A percentile compares a stretch with the other conserved stretches of the same genome.
These are phyloP conservation scores for Huntiella abstrusa DNA, from an alignment of 2,329 filamentous ascomycete species.

Conservation along the genomic window DNA sequence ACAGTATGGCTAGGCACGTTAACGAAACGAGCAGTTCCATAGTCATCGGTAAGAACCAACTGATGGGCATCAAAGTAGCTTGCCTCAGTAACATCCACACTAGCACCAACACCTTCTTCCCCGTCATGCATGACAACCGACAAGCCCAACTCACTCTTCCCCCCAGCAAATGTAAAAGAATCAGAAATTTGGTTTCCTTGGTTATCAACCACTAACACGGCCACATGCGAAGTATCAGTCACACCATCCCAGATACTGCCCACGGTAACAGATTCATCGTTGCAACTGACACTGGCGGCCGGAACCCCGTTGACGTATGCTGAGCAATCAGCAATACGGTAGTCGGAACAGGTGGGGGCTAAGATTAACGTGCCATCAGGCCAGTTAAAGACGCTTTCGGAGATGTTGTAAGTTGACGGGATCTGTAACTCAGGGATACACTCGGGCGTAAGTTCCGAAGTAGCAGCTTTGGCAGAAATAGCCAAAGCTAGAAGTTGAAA, in stretches of 20 bases:
- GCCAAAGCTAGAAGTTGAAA: too few species aligned
- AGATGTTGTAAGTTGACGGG: too few species aligned
- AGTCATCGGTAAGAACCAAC: neutral
- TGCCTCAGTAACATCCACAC: slow-evolving; percentile 1
- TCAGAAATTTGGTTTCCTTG: slow-evolving; percentile 5
- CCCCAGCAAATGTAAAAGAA: slow-evolving; percentile 8
- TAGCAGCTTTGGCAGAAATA: too few species aligned
- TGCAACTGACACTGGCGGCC: slow-evolving; percentile 1
- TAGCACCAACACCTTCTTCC: neutral
- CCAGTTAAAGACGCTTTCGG: too few species aligned
- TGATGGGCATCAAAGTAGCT: slow-evolving; percentile 5
- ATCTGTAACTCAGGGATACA: too few species aligned
- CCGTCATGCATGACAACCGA: slow-evolving; percentile 5
- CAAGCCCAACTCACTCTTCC: neutral
- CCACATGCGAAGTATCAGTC: slow-evolving; percentile 4
- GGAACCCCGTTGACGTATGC: slow-evolving; percentile 6
- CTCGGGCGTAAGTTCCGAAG: too few species aligned
- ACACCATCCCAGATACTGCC: slow-evolving; percentile 1
- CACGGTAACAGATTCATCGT: slow-evolving; percentile 1
- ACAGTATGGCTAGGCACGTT: slow-evolving; percentile 7
- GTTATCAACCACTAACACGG: slow-evolving; percentile 5
- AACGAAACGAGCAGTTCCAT: slow-evolving; percentile 2
- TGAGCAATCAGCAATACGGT: slow-evolving; percentile 2
- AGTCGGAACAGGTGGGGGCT: neutral
- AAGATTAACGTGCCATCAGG: too few species aligned